Base-by-base conservation (phyloP, 2,329 filamentous ascomycete genomes). In the Aspergillus tamarii region DNA sequence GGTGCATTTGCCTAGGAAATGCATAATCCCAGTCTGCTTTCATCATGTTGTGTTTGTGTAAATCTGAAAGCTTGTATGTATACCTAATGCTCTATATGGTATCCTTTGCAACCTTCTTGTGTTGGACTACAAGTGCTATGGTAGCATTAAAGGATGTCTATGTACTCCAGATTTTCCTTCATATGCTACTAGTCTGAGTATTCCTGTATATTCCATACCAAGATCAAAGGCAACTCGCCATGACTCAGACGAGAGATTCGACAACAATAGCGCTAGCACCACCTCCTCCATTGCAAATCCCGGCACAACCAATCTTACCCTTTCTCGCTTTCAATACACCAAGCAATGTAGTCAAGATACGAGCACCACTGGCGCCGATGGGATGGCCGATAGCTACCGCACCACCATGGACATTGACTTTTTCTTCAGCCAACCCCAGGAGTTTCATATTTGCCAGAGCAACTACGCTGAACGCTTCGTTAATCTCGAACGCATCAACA, bases 401-500 rank as follows among this genome's bases (percentile, higher is more conserved):
- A 77, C 95, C 95, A 75, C 95, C 95, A 75, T 93, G 94, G 62
- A 98, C 84, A 83, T 99, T 99, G 77, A 99, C 94, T 82, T 93
- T 96, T 64, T 94, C 91, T 69, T 91, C 86, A 68, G 85, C 84
- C 62, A 99, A 83, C 66, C 85, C 86, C 46, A 99, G 88, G 61
- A 98, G 80, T 87, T 99, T 97, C 83, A 97, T 89, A 85, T 99
- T 99, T 70, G 95, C 94, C 59, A 99, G 87, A 45, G 95, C 93
- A 67, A 99, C 95, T 57, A 97, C 95, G 67, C 92, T 95, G 85
- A 99, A 99, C 48, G 95, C 95, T 85, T 99, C 95, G 85, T 99
- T 99, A 85, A 99, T 97, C 85, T 99, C 95, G 80, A 95, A 99
- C 72, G 89, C 95, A 75, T 98, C 94, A 63, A 99, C 86, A 64